These are phyloP conservation scores for Coemansia sp. DNA, from an alignment of 192 early-diverging fungal species.

Conservation along the genomic window DNA sequence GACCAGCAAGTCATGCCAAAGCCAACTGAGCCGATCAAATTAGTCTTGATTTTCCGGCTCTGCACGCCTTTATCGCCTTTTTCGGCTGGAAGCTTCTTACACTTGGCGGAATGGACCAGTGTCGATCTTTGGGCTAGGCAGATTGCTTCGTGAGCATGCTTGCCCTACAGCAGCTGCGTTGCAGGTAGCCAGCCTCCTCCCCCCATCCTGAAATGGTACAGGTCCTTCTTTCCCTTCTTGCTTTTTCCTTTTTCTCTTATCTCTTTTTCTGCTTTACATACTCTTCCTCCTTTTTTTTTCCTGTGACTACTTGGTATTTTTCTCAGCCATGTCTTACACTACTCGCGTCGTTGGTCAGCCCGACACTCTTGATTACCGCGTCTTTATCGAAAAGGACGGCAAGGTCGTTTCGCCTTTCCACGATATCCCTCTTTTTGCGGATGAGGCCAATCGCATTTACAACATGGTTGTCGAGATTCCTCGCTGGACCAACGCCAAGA, in stretches of 20 bases:
- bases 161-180: no score
- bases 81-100: no score
- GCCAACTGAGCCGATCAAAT: no score
- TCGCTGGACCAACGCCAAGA: slow-evolving; percentile 98
- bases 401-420: slow-evolving; percentile 92
- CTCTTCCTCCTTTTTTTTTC: background rate
- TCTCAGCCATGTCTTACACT: slow-evolving; percentile 55
- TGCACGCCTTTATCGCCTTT: no score
- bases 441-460: slow-evolving; percentile 84
- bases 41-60: no score
- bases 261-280: background rate
- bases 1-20: no score
- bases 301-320: background rate
- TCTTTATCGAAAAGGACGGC: slow-evolving; percentile 82
- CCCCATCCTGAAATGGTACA: background rate
- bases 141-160: no score
- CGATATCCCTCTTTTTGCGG: slow-evolving; percentile 95
- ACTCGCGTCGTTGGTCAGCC: slow-evolving; percentile 81
- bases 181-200: no score
- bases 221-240: background rate
- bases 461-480: slow-evolving; percentile 99
- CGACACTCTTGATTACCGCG: slow-evolving; percentile 82
- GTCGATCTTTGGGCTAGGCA: no score
- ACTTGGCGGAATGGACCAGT: no score
- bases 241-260: background rate